Percentiles rank a stretch among this genome's conserved stretches.
Conservation (phyloP, 228 moss, liverwort and hornwort species). For the Sphagnum fallax region DNA sequence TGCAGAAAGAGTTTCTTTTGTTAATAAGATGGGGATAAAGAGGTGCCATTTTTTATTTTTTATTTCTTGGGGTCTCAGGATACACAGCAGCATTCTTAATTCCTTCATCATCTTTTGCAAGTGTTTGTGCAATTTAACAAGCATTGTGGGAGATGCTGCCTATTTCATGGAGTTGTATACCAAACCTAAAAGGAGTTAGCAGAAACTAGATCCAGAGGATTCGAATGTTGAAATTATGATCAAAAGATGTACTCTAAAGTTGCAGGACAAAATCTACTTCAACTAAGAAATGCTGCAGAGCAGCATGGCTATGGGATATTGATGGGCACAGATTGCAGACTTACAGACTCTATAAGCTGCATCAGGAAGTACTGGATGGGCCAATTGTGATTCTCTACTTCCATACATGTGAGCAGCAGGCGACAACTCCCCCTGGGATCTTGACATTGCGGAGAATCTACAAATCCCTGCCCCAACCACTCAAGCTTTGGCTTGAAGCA, state of each 20-base stretch:
- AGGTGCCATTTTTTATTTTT: no score
- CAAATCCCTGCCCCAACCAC: constrained; percentile 51
- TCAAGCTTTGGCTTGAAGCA: constrained; percentile 60
- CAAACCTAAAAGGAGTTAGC: no score
- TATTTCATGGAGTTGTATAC: background rate
- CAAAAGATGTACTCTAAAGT: no score
- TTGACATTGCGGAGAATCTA: constrained; percentile 65
- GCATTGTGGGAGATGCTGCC: background rate
- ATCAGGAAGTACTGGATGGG: constrained; percentile 41
- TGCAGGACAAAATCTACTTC: background rate
- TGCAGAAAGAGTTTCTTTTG: no score
- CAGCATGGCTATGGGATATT: constrained; percentile 51
- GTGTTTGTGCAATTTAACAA: no score
- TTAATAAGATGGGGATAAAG: no score
- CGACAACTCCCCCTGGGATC: constrained; percentile 71
- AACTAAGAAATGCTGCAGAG: constrained; percentile 10
- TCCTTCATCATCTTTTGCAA: no score
- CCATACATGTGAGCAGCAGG: constrained; percentile 64
- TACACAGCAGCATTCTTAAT: no score
- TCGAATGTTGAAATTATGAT: no score
- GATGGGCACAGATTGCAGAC: constrained; percentile 54
- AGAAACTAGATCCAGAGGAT: background rate
- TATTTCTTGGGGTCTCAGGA: no score
- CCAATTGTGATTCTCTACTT: constrained; percentile 67
- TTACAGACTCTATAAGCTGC: constrained; percentile 48